phyloP scores from a whole-genome alignment of 2,329 filamentous ascomycete genomes.

The Colletotrichum tropicale region DNA sequence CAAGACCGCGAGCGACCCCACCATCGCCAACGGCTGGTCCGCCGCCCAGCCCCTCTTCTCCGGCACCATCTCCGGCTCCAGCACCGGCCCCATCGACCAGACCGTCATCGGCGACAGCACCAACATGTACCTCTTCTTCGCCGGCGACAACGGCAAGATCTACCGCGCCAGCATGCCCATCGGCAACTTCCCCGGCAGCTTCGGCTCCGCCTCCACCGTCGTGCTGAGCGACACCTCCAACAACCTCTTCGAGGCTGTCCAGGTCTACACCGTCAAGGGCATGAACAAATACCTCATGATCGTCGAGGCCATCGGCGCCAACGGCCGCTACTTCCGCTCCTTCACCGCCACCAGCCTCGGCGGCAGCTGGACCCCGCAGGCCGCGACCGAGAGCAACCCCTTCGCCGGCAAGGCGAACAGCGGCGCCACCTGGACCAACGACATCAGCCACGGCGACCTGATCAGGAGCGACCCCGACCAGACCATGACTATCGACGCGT shows the following conservation, averaged over 20 bases:
- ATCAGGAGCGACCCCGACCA: conserved; percentile 62
- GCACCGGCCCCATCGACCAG: conserved; percentile 65
- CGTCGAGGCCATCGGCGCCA: conserved; percentile 63
- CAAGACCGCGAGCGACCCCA: conserved; percentile 61
- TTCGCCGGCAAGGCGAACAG: conserved; percentile 73
- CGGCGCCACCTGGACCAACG: conserved; percentile 68
- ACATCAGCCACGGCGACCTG: conserved; percentile 70
- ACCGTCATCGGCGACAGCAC: conserved; percentile 64
- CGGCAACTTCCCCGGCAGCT: conserved; percentile 63
- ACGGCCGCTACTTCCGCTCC: conserved; percentile 69
- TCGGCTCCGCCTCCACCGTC: conserved; percentile 54
- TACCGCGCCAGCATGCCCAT: conserved; percentile 69
- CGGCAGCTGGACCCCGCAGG: conserved; percentile 64
- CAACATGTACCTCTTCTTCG: conserved; percentile 72
- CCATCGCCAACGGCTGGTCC: conserved; percentile 62
- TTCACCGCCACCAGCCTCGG: conserved; percentile 63
- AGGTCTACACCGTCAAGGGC: conserved; percentile 66
- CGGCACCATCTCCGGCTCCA: conserved; percentile 54
- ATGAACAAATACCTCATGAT: conserved; percentile 68
- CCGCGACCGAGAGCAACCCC: conserved; percentile 57
- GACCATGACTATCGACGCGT: conserved; percentile 66
- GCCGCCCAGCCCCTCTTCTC: conserved; percentile 58
- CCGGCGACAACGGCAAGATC: conserved; percentile 70
- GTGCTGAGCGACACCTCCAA: conserved; percentile 57
- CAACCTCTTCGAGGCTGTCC: conserved; percentile 69